phyloP scores from a whole-genome alignment of 805 yeast species.

The Kodamaea sagamina region DNA sequence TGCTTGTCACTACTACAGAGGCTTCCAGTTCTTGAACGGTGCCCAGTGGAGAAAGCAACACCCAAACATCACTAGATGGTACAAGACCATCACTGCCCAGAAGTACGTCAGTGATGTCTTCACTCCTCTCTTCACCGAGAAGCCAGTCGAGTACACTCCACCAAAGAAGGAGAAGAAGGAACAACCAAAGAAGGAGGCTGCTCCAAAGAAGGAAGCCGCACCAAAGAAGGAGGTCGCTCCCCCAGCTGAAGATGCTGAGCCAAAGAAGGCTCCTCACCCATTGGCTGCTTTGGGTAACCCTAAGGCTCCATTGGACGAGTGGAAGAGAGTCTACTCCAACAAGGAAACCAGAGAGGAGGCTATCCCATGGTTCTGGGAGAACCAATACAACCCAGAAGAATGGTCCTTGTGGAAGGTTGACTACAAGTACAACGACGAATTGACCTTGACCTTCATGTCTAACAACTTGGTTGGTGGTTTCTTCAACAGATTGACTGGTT shows the following conservation, averaged over 20 bases:
- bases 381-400: constrained; percentile 85
- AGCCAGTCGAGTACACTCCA: constrained; percentile 62
- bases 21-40: constrained; percentile 62
- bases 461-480: constrained; percentile 97
- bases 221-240: constrained; percentile 26
- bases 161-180: constrained; percentile 75
- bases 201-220: constrained; percentile 38
- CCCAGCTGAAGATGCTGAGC: constrained; percentile 46
- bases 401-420: constrained; percentile 95
- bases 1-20: constrained; percentile 48
- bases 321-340: constrained; percentile 96
- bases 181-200: constrained; percentile 32
- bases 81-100: constrained; percentile 50
- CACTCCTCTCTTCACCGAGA: constrained; percentile 59
- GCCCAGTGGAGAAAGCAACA: constrained; percentile 59
- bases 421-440: constrained; percentile 97
- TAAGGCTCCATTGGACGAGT: constrained; percentile 74
- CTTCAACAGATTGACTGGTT: constrained; percentile 91
- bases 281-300: constrained; percentile 79
- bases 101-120: constrained; percentile 39
- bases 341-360: constrained; percentile 94
- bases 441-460: constrained; percentile 96
- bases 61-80: constrained; percentile 75
- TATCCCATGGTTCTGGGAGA: constrained; percentile 96
- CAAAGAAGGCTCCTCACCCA: constrained; percentile 89